A percentile compares a stretch with the other conserved stretches of the same genome.
phyloP scores from a whole-genome alignment of 192 early-diverging fungal genomes.

The Blastocladiella britannica region DNA sequence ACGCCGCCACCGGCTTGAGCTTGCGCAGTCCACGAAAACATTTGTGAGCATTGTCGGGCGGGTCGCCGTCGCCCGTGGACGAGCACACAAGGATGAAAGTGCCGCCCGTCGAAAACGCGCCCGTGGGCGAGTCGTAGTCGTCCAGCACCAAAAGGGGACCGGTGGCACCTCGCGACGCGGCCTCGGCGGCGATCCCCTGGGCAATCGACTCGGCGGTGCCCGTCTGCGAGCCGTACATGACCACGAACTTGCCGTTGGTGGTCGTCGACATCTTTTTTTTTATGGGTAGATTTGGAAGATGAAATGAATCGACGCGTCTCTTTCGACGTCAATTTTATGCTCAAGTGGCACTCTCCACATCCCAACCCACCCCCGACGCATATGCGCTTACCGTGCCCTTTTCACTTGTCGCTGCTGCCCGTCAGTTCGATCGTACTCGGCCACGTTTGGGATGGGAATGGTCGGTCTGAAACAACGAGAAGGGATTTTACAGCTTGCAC shows the following conservation, averaged over 20 bases:
- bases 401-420: too few relatives aligned
- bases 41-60: conserved; percentile 80
- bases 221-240: conserved; percentile 78
- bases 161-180: conserved; percentile 44
- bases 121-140: conserved; percentile 33
- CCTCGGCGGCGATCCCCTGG: conserved; percentile 56
- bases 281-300: too few relatives aligned
- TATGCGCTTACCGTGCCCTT: too few relatives aligned
- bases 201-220: conserved; percentile 90
- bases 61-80: conserved; percentile 89
- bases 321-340: too few relatives aligned
- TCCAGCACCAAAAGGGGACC: conserved; percentile 44
- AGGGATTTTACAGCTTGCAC: too few relatives aligned
- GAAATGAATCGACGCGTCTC: too few relatives aligned
- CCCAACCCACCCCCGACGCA: too few relatives aligned
- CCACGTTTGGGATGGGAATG: too few relatives aligned
- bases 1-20: conserved; percentile 40
- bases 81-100: conserved; percentile 13
- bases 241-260: conserved; percentile 2
- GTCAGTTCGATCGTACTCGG: too few relatives aligned
- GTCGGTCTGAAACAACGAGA: too few relatives aligned
- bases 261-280: neutral
- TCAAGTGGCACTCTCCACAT: too few relatives aligned
- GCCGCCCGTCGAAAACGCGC: neutral
- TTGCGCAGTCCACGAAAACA: conserved; percentile 69